Conservation (phyloP, 2,329 filamentous ascomycete species). For the Microascus cirrosus region DNA sequence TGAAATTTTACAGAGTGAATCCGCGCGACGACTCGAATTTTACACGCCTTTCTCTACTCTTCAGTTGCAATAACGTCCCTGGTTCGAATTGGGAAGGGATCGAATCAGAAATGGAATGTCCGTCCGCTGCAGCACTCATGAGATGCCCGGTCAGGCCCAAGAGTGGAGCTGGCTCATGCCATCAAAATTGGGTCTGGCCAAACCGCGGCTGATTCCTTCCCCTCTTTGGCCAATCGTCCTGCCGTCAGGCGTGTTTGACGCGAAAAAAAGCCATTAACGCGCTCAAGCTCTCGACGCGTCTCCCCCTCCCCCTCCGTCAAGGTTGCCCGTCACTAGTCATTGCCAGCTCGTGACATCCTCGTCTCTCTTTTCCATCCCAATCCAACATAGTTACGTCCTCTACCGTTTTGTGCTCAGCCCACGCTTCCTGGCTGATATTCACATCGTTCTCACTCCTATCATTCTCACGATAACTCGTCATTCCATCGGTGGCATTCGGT, state of each 20-base stretch:
- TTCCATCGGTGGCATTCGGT: neutral
- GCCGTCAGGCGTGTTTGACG: neutral
- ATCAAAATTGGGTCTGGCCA: no score
- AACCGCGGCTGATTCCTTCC: neutral
- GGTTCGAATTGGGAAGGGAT: no score
- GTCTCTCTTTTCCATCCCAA: neutral
- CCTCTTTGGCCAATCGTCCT: neutral
- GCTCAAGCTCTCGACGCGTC: neutral
- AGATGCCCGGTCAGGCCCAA: no score
- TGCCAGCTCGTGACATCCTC: neutral
- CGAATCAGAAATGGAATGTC: no score
- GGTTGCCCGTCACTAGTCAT: neutral
- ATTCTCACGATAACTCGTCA: neutral
- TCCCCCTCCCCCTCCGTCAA: neutral
- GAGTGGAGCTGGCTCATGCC: no score
- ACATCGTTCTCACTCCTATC: neutral
- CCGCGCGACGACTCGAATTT: no score
- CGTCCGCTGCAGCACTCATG: no score
- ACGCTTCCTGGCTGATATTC: neutral
- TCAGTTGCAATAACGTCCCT: no score
- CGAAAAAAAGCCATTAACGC: constrained; percentile 5
- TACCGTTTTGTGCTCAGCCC: neutral
- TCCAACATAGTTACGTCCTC: neutral
- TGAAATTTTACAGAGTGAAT: no score
- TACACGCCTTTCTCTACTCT: no score